Evolutionary conservation across 2,329 filamentous ascomycete species (phyloP), one percentile per base, ranked within the genome.

Genomic region (Exophiala viscosa): DNA sequence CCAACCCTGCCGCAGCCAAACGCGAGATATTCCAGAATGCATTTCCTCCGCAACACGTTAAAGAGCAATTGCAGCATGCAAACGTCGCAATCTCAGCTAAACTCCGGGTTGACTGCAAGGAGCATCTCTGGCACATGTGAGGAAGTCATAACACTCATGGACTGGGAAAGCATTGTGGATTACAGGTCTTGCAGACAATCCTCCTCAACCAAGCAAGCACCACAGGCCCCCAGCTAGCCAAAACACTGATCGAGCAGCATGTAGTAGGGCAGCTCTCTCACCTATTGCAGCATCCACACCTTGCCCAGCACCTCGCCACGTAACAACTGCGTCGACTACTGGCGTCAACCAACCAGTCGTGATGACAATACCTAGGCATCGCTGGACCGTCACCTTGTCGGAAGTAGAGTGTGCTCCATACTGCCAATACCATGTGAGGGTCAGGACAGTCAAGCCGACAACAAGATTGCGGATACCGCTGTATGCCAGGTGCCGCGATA

Each of bases 291-390:
- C 47, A 11, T 46, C 46, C 7, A 18, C 31, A 2, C 50, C 43
- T 11, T 36, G 34, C 4, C 44, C 18, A 11, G 32, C 49, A 17
- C 31, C 38, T 34, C 35, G 39, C 50, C 51, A 52, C 13, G 48
- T 49, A n/a, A 59, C 56, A 17, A 48, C 13, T 3, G 58, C 48
- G 34, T 59, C 56, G 11, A 55, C 49, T 5, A 55, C 33, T 3
- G 50, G 51, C 11, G 54, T 54, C 36, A 59, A 41, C 13, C 41
- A 18, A 9, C 51, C 54, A 1, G 45, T 42, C 7, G 48, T 38
- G 28, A 59, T 52, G 41, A 60, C 56, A 31, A 61, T 54, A 4
- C 59, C 59, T 17, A 61, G 47, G 32, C 42, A 52, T 23, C 36
- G 35, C 31, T 59, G 56, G 11, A 45, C 51, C 3, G 51, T 45